Base-by-base conservation (phyloP, 345 rosid species). In the Citrus sp. region DNA sequence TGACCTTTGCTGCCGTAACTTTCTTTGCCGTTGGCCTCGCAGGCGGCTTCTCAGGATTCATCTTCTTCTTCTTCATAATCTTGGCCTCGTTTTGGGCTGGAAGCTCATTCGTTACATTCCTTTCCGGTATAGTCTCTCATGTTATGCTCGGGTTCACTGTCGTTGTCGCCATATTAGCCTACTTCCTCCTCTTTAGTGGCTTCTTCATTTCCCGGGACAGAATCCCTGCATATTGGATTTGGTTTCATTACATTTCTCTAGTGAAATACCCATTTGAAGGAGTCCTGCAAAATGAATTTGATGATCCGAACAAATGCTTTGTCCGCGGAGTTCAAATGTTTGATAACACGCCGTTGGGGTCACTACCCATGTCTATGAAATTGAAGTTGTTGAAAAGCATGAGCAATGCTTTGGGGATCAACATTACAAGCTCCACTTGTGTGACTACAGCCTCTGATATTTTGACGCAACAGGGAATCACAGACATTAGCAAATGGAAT, bases 61-160 rank as follows among this genome's bases (percentile, higher is more conserved):
- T 86, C 30, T 94, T 91, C 93, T 94, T 82, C 87, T 92, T 92
- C 89, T 28, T 86, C 82, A 85, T 87, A 1, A 67, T 92, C 79
- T 66, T 95, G 1, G 91, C 95, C 5, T 87, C 99, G 24, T 95
- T 95, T 66, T 95, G 98, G 99, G 96, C 97, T 0, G 99, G 99
- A 51, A 94, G 90, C 79, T 95, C 99, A 10, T 94, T 95, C 79
- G 97, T 95, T 0, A 92, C 99, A 5, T 95, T 95, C 86, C 86
- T 95, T 19, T 92, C 98, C 6, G 98, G 97, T 4, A 77, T 95
- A 1, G 95, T 95, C n/a, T 86, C 98, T 0, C 94, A 92, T 61
- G 97, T 92, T 3, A 91, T 92, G 95, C 80, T 95, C 1, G 99
- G 94, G 0, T 93, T 93, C 92, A 95, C 97, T 0, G 84, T 95